Conservation (phyloP, 306 rosid genomes). For the Quercus aquifolioides region DNA sequence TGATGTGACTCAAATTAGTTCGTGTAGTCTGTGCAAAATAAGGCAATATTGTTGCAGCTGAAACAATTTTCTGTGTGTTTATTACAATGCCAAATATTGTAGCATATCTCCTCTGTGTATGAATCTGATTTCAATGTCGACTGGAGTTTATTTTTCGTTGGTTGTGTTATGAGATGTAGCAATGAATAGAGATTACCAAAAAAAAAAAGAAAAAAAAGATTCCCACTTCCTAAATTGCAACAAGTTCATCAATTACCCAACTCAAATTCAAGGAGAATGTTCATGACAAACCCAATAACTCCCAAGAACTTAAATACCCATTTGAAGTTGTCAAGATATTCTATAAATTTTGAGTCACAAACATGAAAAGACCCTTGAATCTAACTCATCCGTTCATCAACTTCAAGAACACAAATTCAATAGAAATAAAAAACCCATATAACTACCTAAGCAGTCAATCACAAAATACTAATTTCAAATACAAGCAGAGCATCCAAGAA, state of each 20-base stretch:
- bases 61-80: too few species aligned
- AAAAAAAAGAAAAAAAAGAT: background rate
- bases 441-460: too few species aligned
- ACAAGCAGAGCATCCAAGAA: background rate
- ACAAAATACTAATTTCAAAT: background rate
- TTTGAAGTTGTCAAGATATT: background rate
- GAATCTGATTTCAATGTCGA: too few species aligned
- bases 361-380: too few species aligned
- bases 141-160: too few species aligned
- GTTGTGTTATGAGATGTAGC: too few species aligned
- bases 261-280: background rate
- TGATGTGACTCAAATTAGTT: too few species aligned
- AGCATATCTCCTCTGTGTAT: too few species aligned
- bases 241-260: background rate
- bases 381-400: background rate
- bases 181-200: background rate
- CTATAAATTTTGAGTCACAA: background rate
- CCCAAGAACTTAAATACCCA: background rate
- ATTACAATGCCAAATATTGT: too few species aligned
- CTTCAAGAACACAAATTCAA: background rate
- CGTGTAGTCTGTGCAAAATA: too few species aligned
- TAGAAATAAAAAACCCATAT: background rate
- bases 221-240: background rate
- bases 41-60: too few species aligned
- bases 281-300: background rate